Percentiles rank a stretch among this genome's conserved stretches.
Conservation (phyloP, 495 filamentous ascomycete species). For the Daldinia vernicosa region DNA sequence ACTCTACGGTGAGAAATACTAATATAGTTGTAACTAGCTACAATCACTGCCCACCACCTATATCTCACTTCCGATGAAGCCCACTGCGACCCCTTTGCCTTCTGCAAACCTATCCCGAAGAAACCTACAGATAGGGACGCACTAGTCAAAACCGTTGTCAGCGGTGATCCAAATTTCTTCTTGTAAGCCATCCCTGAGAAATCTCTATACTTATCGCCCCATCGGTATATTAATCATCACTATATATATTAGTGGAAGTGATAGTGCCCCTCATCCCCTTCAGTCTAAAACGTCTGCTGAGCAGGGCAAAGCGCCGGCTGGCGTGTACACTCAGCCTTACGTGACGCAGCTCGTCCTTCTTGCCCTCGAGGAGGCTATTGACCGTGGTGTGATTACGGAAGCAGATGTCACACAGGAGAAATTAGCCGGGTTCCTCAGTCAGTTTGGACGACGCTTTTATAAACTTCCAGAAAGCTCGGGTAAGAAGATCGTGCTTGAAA, state of each 20-base stretch:
- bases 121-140: conserved; percentile 76
- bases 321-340: conserved; percentile 91
- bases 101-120: conserved; percentile 89
- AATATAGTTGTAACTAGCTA: conserved; percentile 28
- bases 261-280: conserved; percentile 81
- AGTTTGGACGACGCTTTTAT: conserved; percentile 81
- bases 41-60: conserved; percentile 75
- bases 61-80: conserved; percentile 80
- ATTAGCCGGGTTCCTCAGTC: conserved; percentile 78
- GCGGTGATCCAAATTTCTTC: conserved; percentile 83
- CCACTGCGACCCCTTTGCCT: conserved; percentile 78
- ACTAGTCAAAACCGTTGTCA: conserved; percentile 72
- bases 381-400: conserved; percentile 70
- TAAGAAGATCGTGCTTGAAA: conserved; percentile 69
- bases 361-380: conserved; percentile 74
- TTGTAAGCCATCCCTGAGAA: conserved; percentile 57
- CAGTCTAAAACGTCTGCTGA: conserved; percentile 73
- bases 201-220: background rate
- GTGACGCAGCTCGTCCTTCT: conserved; percentile 77
- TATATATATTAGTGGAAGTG: conserved; percentile 53
- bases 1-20: background rate
- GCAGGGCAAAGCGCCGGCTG: conserved; percentile 66
- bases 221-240: background rate
- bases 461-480: conserved; percentile 55
- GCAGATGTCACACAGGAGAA: conserved; percentile 74